Conservation (phyloP, 2,329 filamentous ascomycete genomes). For the Acrocalymma vagum region DNA sequence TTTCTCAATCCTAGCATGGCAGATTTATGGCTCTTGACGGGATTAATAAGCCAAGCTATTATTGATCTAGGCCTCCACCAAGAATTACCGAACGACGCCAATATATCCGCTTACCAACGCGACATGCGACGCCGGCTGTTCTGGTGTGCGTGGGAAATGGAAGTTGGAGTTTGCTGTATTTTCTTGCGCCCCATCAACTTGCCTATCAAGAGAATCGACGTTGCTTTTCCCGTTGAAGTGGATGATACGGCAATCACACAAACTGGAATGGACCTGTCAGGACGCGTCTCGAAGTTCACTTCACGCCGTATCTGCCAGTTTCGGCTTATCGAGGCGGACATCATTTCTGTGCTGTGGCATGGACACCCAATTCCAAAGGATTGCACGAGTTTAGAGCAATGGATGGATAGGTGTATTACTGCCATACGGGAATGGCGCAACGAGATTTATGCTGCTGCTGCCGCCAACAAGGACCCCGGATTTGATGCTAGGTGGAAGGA, state of each 20-base stretch:
- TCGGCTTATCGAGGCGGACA: slow-evolving; percentile 43
- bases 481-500: slow-evolving; percentile 42
- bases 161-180: slow-evolving; percentile 44
- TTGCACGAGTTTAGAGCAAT: slow-evolving; percentile 33
- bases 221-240: slow-evolving; percentile 41
- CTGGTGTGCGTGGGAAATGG: slow-evolving; percentile 50
- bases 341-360: slow-evolving; percentile 43
- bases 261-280: slow-evolving; percentile 31
- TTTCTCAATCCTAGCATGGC: slow-evolving; percentile 47
- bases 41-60: slow-evolving; percentile 45
- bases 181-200: slow-evolving; percentile 41
- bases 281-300: slow-evolving; percentile 44
- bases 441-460: slow-evolving; percentile 37
- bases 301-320: slow-evolving; percentile 44
- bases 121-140: slow-evolving; percentile 48
- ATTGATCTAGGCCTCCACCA: slow-evolving; percentile 47
- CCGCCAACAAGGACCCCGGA: slow-evolving; percentile 34
- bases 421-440: slow-evolving; percentile 39
- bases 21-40: slow-evolving; percentile 47
- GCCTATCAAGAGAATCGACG: slow-evolving; percentile 38
- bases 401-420: slow-evolving; percentile 36
- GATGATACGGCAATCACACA: slow-evolving; percentile 44
- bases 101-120: slow-evolving; percentile 37
- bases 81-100: slow-evolving; percentile 39
- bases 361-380: slow-evolving; percentile 37